Conservation (phyloP, 306 rosid genomes). For the Luffa acutangula region DNA sequence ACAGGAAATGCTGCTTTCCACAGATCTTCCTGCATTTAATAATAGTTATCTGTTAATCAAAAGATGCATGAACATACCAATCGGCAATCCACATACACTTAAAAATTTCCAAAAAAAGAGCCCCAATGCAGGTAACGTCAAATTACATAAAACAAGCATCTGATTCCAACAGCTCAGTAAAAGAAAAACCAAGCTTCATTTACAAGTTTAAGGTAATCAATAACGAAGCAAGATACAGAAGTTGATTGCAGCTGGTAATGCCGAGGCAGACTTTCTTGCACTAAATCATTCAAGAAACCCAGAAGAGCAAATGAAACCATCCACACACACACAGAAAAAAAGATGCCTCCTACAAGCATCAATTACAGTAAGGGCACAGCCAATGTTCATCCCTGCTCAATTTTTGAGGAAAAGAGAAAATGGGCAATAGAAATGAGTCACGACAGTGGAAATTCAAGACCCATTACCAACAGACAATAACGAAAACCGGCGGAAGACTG, state of each 20-base stretch:
- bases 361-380: not conserved
- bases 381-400: not conserved
- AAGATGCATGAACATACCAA: not conserved
- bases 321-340: not conserved
- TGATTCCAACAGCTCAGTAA: not conserved
- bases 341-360: not conserved
- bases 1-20: conserved; percentile 42
- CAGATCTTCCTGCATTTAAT: conserved; percentile 26
- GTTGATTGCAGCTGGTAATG: not conserved
- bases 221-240: not conserved
- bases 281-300: not conserved
- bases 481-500: not conserved
- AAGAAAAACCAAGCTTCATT: not conserved
- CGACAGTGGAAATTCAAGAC: not conserved
- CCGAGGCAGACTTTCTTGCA: not conserved
- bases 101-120: not conserved
- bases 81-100: not conserved
- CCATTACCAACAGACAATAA: not conserved
- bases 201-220: not conserved
- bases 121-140: not conserved
- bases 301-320: not conserved
- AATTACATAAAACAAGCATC: not conserved
- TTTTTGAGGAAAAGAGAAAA: not conserved
- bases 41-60: not conserved
- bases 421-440: not conserved